Evolutionary conservation across 129 eudicot species (phyloP).

Genomic region (Tagetes erecta): DNA sequence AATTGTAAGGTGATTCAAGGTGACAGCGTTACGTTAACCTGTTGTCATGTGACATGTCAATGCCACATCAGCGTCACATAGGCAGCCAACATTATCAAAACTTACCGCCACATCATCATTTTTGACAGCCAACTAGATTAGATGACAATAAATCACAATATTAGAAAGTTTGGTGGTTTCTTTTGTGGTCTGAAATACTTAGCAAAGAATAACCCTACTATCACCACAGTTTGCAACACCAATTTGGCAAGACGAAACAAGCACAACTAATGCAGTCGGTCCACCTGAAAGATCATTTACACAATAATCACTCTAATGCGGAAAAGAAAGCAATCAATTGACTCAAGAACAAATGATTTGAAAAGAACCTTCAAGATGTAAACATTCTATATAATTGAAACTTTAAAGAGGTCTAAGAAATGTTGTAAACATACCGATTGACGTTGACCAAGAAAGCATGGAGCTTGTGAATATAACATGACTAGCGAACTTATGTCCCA

Average conservation of each 20-base stretch:
- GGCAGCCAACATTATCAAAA: neutral
- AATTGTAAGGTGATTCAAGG: neutral
- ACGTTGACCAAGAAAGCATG: too few species aligned
- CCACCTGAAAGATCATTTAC: slow-evolving; percentile 10
- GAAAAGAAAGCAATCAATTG: too few species aligned
- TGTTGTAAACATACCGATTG: too few species aligned
- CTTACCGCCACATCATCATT: neutral
- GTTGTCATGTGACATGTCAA: neutral
- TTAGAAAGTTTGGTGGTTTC: neutral
- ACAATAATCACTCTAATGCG: neutral
- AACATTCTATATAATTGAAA: too few species aligned
- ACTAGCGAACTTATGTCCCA: too few species aligned
- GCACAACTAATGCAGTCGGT: slow-evolving; percentile 38
- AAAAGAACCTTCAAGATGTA: neutral
- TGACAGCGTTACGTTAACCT: neutral
- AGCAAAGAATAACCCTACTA: slow-evolving; percentile 30
- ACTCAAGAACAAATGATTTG: too few species aligned
- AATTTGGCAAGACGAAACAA: slow-evolving; percentile 33
- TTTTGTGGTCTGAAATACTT: neutral
- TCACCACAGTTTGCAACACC: slow-evolving; percentile 37
- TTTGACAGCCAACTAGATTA: neutral
- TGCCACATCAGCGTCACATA: neutral
- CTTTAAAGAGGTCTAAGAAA: too few species aligned
- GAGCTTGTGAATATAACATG: too few species aligned
- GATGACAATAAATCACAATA: neutral